Evolutionary conservation across 139 green algal genomes (phyloP).

Genomic region (Haematococcus sp.): DNA sequence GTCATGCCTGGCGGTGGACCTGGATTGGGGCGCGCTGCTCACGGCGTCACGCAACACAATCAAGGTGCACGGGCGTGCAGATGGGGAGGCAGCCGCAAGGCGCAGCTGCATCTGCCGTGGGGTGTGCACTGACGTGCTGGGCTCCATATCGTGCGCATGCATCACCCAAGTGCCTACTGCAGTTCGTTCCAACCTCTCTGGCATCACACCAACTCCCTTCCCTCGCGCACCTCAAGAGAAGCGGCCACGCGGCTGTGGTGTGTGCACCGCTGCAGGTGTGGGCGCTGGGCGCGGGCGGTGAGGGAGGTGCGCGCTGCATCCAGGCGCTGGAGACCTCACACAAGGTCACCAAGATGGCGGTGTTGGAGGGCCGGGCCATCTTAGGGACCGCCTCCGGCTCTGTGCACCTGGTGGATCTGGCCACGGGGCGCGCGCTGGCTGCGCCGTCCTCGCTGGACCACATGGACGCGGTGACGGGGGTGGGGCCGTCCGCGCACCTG

Average conservation of each 20-base stretch:
- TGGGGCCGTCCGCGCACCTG: constrained; percentile 16
- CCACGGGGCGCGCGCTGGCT: constrained; percentile 10
- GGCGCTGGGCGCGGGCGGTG: constrained; percentile 6
- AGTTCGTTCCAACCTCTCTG: no score
- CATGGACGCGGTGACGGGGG: constrained; percentile 26
- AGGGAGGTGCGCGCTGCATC: constrained; percentile 12
- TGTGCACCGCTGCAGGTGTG: constrained; percentile 8
- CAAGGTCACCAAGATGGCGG: constrained; percentile 11
- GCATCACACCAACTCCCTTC: no score
- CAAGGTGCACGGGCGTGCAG: not conserved
- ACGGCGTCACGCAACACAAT: constrained; percentile 13
- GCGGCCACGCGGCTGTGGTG: no score
- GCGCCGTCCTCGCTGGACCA: constrained; percentile 27
- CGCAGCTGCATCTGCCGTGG: not conserved
- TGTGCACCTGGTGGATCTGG: constrained; percentile 27
- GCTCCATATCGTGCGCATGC: no score
- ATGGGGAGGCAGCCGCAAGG: not conserved
- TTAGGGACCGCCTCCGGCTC: constrained; percentile 21
- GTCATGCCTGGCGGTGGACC: constrained; percentile 6
- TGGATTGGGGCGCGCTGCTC: constrained; percentile 9
- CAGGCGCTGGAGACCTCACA: constrained; percentile 21
- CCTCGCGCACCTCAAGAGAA: no score
- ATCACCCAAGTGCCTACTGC: no score
- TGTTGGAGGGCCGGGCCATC: constrained; percentile 32
- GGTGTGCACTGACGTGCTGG: not conserved